Evolutionary conservation across 345 rosid genomes (phyloP).

Genomic region (Hibiscus mutabilis): DNA sequence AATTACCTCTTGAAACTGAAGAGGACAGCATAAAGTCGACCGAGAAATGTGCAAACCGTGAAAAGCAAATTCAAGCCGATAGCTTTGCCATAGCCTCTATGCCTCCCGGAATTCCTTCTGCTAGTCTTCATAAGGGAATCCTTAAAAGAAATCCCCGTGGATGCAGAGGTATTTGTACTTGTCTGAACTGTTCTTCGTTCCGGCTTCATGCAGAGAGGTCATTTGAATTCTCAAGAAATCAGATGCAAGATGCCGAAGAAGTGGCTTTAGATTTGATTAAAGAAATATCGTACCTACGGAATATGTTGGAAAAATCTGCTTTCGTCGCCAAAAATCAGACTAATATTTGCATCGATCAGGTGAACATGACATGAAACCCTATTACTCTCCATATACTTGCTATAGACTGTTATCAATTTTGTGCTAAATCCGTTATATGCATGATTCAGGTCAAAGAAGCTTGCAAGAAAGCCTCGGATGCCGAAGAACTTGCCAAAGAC

Average conservation of each 20-base stretch:
- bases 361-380: constrained; percentile 11
- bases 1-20: constrained; percentile 12
- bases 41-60: background rate
- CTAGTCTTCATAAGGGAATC: constrained; percentile 39
- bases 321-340: constrained; percentile 20
- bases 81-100: constrained; percentile 13
- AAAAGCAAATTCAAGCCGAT: constrained; percentile 18
- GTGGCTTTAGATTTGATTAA: constrained; percentile 49
- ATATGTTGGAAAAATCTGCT: constrained; percentile 39
- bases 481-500: constrained; percentile 45
- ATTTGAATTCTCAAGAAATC: constrained; percentile 73
- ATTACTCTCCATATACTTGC: background rate
- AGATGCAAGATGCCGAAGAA: constrained; percentile 73
- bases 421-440: background rate
- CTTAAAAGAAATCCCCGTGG: constrained; percentile 56
- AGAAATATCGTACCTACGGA: constrained; percentile 40
- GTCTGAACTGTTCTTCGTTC: constrained; percentile 67
- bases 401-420: background rate
- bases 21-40: constrained; percentile 10
- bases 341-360: constrained; percentile 30
- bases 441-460: constrained; percentile 53
- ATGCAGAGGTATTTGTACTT: constrained; percentile 61
- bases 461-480: constrained; percentile 45
- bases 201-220: constrained; percentile 66
- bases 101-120: constrained; percentile 18